Conservation (phyloP, 2,329 filamentous ascomycete species). For the Ceratocystis papillata region DNA sequence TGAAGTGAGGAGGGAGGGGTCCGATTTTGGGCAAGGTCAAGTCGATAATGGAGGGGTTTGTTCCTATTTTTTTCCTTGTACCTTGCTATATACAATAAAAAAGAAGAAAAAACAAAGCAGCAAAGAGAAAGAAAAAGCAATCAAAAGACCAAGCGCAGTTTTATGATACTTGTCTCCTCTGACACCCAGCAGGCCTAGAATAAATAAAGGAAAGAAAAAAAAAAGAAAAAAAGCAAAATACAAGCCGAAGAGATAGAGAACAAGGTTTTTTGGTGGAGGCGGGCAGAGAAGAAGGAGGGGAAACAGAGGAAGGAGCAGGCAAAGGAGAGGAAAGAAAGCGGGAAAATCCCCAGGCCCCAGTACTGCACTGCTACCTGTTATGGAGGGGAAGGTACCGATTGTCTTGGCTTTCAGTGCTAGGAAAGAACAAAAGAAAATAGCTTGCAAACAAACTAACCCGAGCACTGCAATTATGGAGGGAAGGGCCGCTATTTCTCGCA, state of each 20-base stretch:
- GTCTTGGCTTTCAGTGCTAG: neutral
- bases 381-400: neutral
- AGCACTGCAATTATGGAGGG: neutral
- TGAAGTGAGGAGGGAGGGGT: slow-evolving; percentile 2
- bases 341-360: neutral
- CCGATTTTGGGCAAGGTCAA: neutral
- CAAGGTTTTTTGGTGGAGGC: neutral
- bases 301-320: neutral
- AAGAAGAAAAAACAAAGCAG: neutral
- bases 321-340: neutral
- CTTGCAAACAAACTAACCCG: neutral
- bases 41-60: slow-evolving; percentile 9
- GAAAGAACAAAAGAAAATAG: neutral
- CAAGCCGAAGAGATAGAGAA: neutral
- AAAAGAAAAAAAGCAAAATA: neutral
- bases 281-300: neutral
- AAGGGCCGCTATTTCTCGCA: neutral
- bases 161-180: neutral
- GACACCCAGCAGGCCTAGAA: too few species aligned
- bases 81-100: neutral
- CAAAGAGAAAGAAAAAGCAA: neutral
- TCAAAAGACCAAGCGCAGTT: neutral
- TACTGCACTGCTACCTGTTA: neutral
- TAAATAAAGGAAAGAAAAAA: neutral
- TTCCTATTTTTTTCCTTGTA: neutral